Evolutionary conservation across 768 basidiomycete genomes (phyloP).

Genomic region (Clathrus columnatus): DNA sequence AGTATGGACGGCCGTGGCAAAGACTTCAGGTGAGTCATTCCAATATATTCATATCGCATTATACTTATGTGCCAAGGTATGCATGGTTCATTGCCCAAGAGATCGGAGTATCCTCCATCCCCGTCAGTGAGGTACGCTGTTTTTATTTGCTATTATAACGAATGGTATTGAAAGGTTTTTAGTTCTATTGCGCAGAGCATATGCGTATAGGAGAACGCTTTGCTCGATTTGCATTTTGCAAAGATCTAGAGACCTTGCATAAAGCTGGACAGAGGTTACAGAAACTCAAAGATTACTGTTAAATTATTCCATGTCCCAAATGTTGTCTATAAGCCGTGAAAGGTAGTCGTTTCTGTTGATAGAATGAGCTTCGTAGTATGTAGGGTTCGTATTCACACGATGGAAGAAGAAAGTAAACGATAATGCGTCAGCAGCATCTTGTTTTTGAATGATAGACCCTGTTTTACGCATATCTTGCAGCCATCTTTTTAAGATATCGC

Average conservation of each 20-base stretch:
- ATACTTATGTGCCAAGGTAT: slow-evolving; percentile 40
- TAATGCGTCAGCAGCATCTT: slow-evolving; percentile 67
- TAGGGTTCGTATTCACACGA: slow-evolving; percentile 69
- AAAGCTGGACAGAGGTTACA: slow-evolving; percentile 78
- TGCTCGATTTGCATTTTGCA: slow-evolving; percentile 91
- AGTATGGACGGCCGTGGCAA: slow-evolving; percentile 70
- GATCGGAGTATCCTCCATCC: slow-evolving; percentile 86
- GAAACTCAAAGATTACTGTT: slow-evolving; percentile 60
- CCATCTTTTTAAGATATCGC: slow-evolving; percentile 40
- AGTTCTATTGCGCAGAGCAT: slow-evolving; percentile 94
- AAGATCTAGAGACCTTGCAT: slow-evolving; percentile 78
- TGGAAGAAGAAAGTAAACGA: slow-evolving; percentile 75
- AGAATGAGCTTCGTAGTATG: slow-evolving; percentile 62
- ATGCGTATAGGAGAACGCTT: slow-evolving; percentile 78
- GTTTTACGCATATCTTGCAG: slow-evolving; percentile 30
- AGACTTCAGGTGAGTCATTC: slow-evolving; percentile 63
- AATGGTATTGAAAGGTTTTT: slow-evolving; percentile 12
- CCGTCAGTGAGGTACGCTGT: slow-evolving; percentile 81
- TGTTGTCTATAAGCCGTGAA: slow-evolving; percentile 59
- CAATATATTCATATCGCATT: neutral
- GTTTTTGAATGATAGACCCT: slow-evolving; percentile 39
- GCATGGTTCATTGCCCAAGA: slow-evolving; percentile 93
- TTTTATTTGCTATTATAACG: neutral
- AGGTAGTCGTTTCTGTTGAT: slow-evolving; percentile 44
- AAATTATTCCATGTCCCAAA: slow-evolving; percentile 17